Conservation (phyloP, 495 filamentous ascomycete genomes). For the Penicillium egyptiacum region DNA sequence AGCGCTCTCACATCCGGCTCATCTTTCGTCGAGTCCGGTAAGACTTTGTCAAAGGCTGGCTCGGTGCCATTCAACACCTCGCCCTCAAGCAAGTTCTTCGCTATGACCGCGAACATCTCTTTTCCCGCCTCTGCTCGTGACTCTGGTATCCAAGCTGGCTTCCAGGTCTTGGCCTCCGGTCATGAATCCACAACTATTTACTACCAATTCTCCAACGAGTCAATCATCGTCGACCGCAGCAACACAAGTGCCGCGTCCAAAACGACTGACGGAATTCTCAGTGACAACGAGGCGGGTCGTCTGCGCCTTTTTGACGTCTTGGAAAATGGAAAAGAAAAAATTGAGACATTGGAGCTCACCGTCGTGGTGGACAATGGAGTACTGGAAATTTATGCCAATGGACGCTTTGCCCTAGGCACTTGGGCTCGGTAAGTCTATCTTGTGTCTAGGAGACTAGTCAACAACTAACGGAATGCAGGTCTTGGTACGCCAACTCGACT, state of each 20-base stretch:
- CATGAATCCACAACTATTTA: slow-evolving; percentile 21
- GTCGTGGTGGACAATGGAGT: slow-evolving; percentile 23
- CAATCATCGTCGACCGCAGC: slow-evolving; percentile 23
- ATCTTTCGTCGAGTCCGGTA: slow-evolving; percentile 4
- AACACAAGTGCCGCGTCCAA: slow-evolving; percentile 23
- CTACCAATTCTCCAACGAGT: slow-evolving; percentile 30
- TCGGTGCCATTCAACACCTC: slow-evolving; percentile 17
- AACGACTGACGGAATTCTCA: slow-evolving; percentile 21
- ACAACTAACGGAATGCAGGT: slow-evolving; percentile 13
- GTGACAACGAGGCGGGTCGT: slow-evolving; percentile 15
- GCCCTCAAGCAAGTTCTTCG: slow-evolving; percentile 18
- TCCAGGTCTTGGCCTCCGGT: slow-evolving; percentile 22
- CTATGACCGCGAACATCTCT: slow-evolving; percentile 14
- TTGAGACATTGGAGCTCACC: slow-evolving; percentile 24
- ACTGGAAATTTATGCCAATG: slow-evolving; percentile 27
- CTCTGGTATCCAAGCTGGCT: slow-evolving; percentile 19
- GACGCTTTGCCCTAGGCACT: slow-evolving; percentile 22
- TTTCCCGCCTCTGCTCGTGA: slow-evolving; percentile 20
- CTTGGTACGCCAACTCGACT: slow-evolving; percentile 28
- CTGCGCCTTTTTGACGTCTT: slow-evolving; percentile 22
- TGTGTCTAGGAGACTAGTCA: neutral
- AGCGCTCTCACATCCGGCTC: slow-evolving; percentile 10
- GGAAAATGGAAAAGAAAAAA: slow-evolving; percentile 3
- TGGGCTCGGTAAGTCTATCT: slow-evolving; percentile 21
- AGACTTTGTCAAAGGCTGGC: slow-evolving; percentile 7